Conservation (phyloP, 1,284 basidiomycete genomes). For the Cryptococcus sp. region DNA sequence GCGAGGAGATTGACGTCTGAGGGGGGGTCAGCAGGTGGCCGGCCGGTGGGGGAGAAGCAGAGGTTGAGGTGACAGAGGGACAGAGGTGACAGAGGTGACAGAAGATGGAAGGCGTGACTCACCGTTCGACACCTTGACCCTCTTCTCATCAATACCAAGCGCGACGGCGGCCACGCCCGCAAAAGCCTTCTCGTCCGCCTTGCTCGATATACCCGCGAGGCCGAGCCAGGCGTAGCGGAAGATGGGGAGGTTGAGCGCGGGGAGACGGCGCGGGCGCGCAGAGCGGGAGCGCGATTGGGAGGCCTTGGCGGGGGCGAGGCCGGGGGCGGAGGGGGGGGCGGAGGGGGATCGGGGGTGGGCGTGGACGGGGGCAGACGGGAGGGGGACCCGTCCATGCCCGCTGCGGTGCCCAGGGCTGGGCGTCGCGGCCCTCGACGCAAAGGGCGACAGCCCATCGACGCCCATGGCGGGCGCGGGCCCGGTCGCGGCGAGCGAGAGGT, state of each 20-base stretch:
- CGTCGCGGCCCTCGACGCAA: background rate
- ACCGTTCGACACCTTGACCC: conserved; percentile 40
- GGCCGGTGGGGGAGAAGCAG: no score
- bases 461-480: no score
- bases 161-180: conserved; percentile 17
- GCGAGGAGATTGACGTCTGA: conserved; percentile 45
- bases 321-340: background rate
- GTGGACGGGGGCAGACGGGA: background rate
- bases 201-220: conserved; percentile 34
- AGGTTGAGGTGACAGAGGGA: background rate
- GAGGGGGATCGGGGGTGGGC: conserved; percentile 5
- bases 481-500: no score
- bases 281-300: conserved; percentile 3
- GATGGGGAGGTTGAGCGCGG: conserved; percentile 23
- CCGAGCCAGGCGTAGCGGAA: conserved; percentile 43
- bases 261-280: conserved; percentile 5
- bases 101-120: conserved; percentile 13
- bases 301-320: conserved; percentile 13
- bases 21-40: background rate
- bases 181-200: conserved; percentile 29
- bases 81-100: background rate
- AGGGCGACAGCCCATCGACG: background rate
- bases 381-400: background rate
- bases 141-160: conserved; percentile 17
- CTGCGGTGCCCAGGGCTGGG: conserved; percentile 1